Conservation (phyloP, 129 eudicot species). For the Escallonia herrerae region DNA sequence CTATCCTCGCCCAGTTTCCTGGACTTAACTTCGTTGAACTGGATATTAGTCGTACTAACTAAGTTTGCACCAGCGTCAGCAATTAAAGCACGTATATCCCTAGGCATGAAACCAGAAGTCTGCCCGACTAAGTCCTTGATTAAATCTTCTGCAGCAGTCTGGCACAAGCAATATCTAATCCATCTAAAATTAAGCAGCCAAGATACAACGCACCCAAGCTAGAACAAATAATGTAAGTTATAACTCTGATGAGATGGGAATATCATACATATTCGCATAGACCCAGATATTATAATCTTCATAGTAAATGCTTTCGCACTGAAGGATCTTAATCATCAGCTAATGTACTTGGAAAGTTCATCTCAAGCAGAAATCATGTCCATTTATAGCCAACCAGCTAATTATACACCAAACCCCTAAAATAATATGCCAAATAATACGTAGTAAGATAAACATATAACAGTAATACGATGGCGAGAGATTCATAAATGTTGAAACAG, state of each 20-base stretch:
- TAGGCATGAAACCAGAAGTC: constrained; percentile 87
- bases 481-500: too few species aligned
- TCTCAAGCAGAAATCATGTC: neutral
- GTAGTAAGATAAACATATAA: too few species aligned
- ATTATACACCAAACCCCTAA: too few species aligned
- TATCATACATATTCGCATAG: neutral
- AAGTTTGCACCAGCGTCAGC: constrained; percentile 83
- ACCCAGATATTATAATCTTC: neutral
- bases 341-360: neutral
- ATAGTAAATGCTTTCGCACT: neutral
- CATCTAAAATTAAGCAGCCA: constrained; percentile 24
- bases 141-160: constrained; percentile 62
- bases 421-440: too few species aligned
- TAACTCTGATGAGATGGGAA: neutral
- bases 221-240: neutral
- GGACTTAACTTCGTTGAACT: constrained; percentile 28
- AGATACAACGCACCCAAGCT: neutral
- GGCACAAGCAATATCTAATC: constrained; percentile 26
- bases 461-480: too few species aligned
- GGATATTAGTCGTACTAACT: constrained; percentile 27
- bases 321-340: neutral
- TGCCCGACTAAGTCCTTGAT: constrained; percentile 82
- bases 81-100: constrained; percentile 77
- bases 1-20: constrained; percentile 18
- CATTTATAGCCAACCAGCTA: too few species aligned